Evolutionary conservation across 2,329 filamentous ascomycete genomes (phyloP).

Genomic region (Sodiomyces alkalinus): DNA sequence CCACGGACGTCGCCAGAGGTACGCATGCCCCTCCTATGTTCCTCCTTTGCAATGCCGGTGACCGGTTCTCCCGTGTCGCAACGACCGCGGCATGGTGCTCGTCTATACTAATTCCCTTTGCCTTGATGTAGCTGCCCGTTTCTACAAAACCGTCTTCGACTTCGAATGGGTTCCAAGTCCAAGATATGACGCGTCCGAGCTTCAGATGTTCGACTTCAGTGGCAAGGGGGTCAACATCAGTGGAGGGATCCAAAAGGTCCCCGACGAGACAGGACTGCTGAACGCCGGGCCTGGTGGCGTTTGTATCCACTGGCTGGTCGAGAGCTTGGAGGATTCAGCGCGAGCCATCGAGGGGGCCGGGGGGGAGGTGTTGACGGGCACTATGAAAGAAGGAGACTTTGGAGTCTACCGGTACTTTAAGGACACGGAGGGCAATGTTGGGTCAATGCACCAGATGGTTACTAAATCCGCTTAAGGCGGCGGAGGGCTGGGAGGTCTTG

Average conservation of each 20-base stretch:
- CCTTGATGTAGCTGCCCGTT: constrained; percentile 10
- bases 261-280: constrained; percentile 11
- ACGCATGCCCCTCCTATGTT: background rate
- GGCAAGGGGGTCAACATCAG: constrained; percentile 12
- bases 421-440: constrained; percentile 16
- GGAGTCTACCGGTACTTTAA: constrained; percentile 16
- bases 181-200: constrained; percentile 6
- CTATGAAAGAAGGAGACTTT: constrained; percentile 12
- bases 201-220: constrained; percentile 15
- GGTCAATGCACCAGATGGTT: constrained; percentile 15
- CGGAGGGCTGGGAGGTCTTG: too few relatives aligned
- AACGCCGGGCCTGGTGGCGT: constrained; percentile 13
- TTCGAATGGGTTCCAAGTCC: constrained; percentile 10
- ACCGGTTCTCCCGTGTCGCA: too few relatives aligned
- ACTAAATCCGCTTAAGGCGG: too few relatives aligned
- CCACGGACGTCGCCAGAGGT: constrained; percentile 13
- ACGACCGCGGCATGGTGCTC: too few relatives aligned
- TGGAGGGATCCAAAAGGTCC: constrained; percentile 14
- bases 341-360: constrained; percentile 13
- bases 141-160: constrained; percentile 15
- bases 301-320: constrained; percentile 15
- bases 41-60: too few relatives aligned
- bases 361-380: constrained; percentile 14
- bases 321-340: constrained; percentile 13
- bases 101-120: background rate